Evolutionary conservation across 345 rosid genomes (phyloP), one percentile per base, ranked within the genome.

Genomic region (Populus tremula): DNA sequence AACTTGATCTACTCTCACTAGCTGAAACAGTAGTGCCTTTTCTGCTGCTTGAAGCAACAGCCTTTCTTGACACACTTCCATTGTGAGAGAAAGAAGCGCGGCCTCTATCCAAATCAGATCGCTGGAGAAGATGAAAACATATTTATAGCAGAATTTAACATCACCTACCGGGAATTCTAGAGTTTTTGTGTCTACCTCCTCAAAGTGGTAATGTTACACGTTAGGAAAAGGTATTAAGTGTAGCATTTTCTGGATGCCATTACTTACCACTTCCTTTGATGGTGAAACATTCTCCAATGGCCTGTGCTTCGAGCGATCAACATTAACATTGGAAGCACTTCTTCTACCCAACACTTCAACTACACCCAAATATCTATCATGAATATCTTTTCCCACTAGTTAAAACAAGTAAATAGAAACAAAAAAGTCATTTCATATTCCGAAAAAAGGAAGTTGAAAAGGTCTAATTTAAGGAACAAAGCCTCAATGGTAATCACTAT

Each of bases 1-100:
- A 80, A 71, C 85, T 85, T 53, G 88, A 86, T 49, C 86, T 80
- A 69, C 88, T 82, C 23, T 86, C 84, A 18, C 70, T 73, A 4
- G 77, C 77, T 61, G 73, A 77, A 1, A 70, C 27, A 12, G 81
- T 72, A 53, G 86, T 81, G 77, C 84, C 39, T 38, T 35, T 79
- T 72, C 83, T 74, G 78, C 86, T 86, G 81, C 83, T 73, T 14
- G 84, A 81, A 68, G 79, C 83, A 33, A 78, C 78, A 38, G 83
- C 86, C 79, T 84, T 86, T 73, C 72, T 83, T 21, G 88, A 86
- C 29, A 74, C 5, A 39, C 80, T 85, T 39, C 83, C 75, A 70
- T 67, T 78, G 12, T 59, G 81, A 21, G 82, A 41, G 17, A 47
- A 4, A 14, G 69, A 73, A 41, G 6, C 9, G 8, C 50, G 75